Percentiles rank a stretch among this genome's conserved stretches.
phyloP scores from a whole-genome alignment of 2,329 filamentous ascomycete species.

The Cytospora chrysosperma region DNA sequence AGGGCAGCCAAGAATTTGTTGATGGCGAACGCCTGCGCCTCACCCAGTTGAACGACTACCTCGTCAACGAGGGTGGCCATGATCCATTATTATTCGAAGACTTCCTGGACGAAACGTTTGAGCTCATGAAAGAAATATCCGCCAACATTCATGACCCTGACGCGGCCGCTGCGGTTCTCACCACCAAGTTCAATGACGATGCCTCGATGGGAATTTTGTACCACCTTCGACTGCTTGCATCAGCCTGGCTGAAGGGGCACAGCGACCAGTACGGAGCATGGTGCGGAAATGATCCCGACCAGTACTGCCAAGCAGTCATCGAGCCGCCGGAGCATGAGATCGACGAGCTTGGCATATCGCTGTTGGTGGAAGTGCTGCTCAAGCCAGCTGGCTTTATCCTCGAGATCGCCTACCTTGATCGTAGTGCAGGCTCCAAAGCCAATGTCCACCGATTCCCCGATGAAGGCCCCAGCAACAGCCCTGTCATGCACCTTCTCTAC shows the following conservation, averaged over 20 bases:
- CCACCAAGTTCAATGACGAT: constrained; percentile 71
- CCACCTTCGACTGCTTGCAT: constrained; percentile 78
- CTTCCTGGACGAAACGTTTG: constrained; percentile 74
- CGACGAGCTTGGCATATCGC: constrained; percentile 80
- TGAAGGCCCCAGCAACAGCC: constrained; percentile 41
- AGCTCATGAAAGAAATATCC: constrained; percentile 64
- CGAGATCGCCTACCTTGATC: constrained; percentile 88
- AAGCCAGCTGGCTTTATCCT: constrained; percentile 76
- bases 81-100: constrained; percentile 72
- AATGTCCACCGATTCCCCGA: constrained; percentile 68
- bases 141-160: constrained; percentile 59
- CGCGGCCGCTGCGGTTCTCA: constrained; percentile 53
- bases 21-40: constrained; percentile 72
- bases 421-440: constrained; percentile 73
- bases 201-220: constrained; percentile 76
- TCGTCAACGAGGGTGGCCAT: constrained; percentile 71
- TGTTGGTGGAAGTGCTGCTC: constrained; percentile 75
- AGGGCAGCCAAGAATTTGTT: constrained; percentile 63
- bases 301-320: constrained; percentile 69
- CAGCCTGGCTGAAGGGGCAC: constrained; percentile 79
- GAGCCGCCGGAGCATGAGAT: constrained; percentile 80
- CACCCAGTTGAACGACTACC: constrained; percentile 65
- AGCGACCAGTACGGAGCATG: constrained; percentile 69
- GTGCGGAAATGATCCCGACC: constrained; percentile 56
- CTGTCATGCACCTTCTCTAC: constrained; percentile 60